Percentiles rank a stretch among this genome's conserved stretches.
Conservation (phyloP, 352 stramenopile genomes). For the Phytophthora aleatoria region DNA sequence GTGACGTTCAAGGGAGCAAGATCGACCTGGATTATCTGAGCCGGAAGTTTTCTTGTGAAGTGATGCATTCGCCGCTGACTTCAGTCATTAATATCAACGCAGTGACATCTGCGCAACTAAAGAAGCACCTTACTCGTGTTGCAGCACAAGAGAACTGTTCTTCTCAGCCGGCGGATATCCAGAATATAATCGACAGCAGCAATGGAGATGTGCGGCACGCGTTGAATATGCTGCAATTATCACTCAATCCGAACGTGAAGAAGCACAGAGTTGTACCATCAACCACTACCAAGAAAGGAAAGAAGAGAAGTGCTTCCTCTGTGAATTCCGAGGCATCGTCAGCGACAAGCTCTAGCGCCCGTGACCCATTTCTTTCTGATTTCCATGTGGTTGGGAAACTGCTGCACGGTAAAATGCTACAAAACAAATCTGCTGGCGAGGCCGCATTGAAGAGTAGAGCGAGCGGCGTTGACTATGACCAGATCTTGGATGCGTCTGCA, state of each 20-base stretch:
- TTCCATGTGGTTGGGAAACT: slow-evolving; percentile 85
- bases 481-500: slow-evolving; percentile 55
- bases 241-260: slow-evolving; percentile 21
- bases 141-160: slow-evolving; percentile 39
- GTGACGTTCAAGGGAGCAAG: slow-evolving; percentile 77
- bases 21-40: slow-evolving; percentile 67
- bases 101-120: slow-evolving; percentile 77
- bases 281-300: slow-evolving; percentile 17
- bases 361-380: slow-evolving; percentile 82
- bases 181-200: slow-evolving; percentile 61
- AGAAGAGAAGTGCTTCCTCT: slow-evolving; percentile 4
- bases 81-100: slow-evolving; percentile 81
- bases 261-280: slow-evolving; percentile 5
- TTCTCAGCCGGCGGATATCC: slow-evolving; percentile 40
- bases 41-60: slow-evolving; percentile 66
- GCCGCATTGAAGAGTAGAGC: slow-evolving; percentile 8
- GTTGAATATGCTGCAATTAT: slow-evolving; percentile 77
- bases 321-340: slow-evolving; percentile 9
- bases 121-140: slow-evolving; percentile 64
- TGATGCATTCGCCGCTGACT: slow-evolving; percentile 70
- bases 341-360: slow-evolving; percentile 18
- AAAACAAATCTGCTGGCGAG: slow-evolving; percentile 28
- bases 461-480: slow-evolving; percentile 40
- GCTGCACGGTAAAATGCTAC: slow-evolving; percentile 63
- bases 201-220: slow-evolving; percentile 82